Base-by-base conservation (phyloP, 441 rosid species). In the Pelargonium cotyledonis region DNA sequence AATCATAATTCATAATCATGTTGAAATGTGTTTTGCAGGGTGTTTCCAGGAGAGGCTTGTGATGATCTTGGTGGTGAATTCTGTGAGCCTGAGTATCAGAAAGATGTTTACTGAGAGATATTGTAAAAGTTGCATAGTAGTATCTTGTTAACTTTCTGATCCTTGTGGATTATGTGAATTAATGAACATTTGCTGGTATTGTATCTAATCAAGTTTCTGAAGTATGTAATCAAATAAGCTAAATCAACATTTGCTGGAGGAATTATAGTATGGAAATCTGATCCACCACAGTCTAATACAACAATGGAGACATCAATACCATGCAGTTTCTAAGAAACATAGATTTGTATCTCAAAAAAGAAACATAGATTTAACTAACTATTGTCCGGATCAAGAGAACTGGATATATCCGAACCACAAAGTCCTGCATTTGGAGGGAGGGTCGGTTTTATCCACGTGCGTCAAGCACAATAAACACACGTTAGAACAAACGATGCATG, bases 41-140 rank as follows among this genome's bases (percentile, higher is more conserved):
- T 87, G 76, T 91, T 91, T 74, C 67, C 65, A 2, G 92, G 73
- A 58, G 97, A 90, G 76, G 97, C 95, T 0, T 90, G 97, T 14
- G 95, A 90, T 79, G 91, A 85, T 87, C 90, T 91, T 40, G 95
- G 97, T 16, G 97, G 97, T 70, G 87, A 80, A 60, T 91, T 91
- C 84, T 87, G 97, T n/a, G 83, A 77, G 21, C 76, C 79, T 21
- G 92, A 83, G 68, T 88, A 87, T 60, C 86, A 85, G 71, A 83
- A 26, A 53, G 91, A 84, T 75, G 89, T 76, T 19, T 78, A 82
- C 38, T 85, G 83, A 83, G 66, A 58, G 10, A 58, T 7, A 57
- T 18, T 63, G 19, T 23, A 47, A 16, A 64, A 12, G 18, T 21
- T 21, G 5, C 41, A 67, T 12, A 7, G 65, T 70, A 46, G 19